A percentile compares a stretch with the other conserved stretches of the same genome.
phyloP scores from a whole-genome alignment of 768 basidiomycete genomes.

The Pleurotus cornucopiae region DNA sequence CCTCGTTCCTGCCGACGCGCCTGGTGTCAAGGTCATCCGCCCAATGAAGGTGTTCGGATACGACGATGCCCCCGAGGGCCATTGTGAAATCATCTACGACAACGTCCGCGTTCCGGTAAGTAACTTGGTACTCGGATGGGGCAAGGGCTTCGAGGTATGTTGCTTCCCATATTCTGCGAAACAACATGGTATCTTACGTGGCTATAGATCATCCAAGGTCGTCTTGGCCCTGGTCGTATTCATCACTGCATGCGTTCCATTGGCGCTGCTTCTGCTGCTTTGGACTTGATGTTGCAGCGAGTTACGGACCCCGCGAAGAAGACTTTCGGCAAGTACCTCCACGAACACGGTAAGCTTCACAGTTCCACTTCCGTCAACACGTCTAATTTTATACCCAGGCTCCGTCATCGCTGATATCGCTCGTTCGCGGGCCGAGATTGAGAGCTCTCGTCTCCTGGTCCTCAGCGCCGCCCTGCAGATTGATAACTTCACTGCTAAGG shows the following conservation, averaged over 20 bases:
- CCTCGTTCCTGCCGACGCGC: constrained; percentile 83
- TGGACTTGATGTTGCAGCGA: constrained; percentile 85
- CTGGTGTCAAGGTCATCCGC: constrained; percentile 87
- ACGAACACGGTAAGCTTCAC: constrained; percentile 70
- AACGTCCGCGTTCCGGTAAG: constrained; percentile 85
- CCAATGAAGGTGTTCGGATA: constrained; percentile 93
- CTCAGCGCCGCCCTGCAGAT: constrained; percentile 90
- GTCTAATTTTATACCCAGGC: constrained; percentile 36
- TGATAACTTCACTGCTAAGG: constrained; percentile 87
- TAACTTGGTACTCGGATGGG: constrained; percentile 90
- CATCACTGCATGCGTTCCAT: constrained; percentile 99
- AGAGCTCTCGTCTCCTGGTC: constrained; percentile 82
- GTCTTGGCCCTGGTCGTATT: constrained; percentile 93
- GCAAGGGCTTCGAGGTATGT: constrained; percentile 85
- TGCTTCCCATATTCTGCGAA: neutral
- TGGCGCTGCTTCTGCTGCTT: constrained; percentile 77
- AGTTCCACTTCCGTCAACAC: no score
- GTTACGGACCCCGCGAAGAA: constrained; percentile 90
- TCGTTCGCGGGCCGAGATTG: constrained; percentile 89
- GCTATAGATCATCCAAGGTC: constrained; percentile 86
- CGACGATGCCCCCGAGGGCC: constrained; percentile 94
- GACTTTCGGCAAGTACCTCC: constrained; percentile 90
- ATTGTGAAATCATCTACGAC: constrained; percentile 92
- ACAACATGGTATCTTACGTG: neutral
- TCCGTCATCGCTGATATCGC: constrained; percentile 91